Evolutionary conservation across 345 rosid species (phyloP).

Genomic region (Camelina laxa): DNA sequence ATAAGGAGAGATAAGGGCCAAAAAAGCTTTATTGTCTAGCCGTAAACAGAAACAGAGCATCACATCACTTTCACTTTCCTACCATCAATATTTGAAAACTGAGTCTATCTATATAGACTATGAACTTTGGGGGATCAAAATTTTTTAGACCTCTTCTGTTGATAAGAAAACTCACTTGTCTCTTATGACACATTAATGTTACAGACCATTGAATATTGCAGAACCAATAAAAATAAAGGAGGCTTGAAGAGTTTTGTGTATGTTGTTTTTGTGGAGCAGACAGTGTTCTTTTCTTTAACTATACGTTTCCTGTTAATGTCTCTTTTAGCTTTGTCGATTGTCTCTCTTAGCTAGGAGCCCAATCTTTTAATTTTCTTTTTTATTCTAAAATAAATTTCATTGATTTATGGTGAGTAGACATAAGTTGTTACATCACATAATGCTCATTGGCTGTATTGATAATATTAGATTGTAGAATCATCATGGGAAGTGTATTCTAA

Average conservation of each 20-base stretch:
- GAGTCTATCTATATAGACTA: slow-evolving; percentile 34
- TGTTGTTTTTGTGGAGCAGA: slow-evolving; percentile 46
- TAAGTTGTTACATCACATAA: slow-evolving; percentile 39
- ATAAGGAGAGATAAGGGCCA: slow-evolving; percentile 40
- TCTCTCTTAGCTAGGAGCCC: slow-evolving; percentile 39
- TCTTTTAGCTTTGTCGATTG: slow-evolving; percentile 43
- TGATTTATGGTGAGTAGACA: slow-evolving; percentile 25
- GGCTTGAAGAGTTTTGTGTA: slow-evolving; percentile 38
- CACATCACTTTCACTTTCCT: slow-evolving; percentile 47
- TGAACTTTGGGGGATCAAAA: slow-evolving; percentile 27
- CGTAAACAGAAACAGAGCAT: slow-evolving; percentile 45
- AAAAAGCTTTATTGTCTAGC: slow-evolving; percentile 41
- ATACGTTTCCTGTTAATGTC: slow-evolving; percentile 45
- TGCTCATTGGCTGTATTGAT: slow-evolving; percentile 37
- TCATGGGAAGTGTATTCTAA: slow-evolving; percentile 27
- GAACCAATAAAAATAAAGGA: slow-evolving; percentile 29
- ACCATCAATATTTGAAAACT: slow-evolving; percentile 42
- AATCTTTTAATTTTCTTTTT: slow-evolving; percentile 9
- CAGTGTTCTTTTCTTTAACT: slow-evolving; percentile 46
- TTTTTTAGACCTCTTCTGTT: slow-evolving; percentile 28
- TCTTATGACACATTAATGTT: slow-evolving; percentile 37
- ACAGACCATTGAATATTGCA: slow-evolving; percentile 32
- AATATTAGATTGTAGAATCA: slow-evolving; percentile 30
- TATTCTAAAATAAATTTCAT: slow-evolving; percentile 2
- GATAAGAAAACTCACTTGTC: slow-evolving; percentile 45